A percentile compares a stretch with the other conserved stretches of the same genome.
Conservation (phyloP, 805 yeast species). For the Candida patagonica region DNA sequence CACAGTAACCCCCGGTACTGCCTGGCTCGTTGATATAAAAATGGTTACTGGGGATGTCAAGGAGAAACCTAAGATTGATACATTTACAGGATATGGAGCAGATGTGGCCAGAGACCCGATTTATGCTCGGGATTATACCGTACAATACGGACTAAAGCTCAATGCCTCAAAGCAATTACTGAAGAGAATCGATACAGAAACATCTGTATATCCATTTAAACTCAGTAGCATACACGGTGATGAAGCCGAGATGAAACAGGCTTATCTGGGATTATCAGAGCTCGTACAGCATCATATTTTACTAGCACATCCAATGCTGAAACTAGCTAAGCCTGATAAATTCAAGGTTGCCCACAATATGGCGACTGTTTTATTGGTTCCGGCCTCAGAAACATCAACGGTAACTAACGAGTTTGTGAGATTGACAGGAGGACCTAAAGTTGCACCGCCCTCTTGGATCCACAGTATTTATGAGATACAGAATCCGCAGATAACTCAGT, state of each 20-base stretch:
- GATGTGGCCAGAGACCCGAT: slow-evolving; percentile 37
- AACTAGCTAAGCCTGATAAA: slow-evolving; percentile 40
- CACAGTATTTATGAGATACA: slow-evolving; percentile 66
- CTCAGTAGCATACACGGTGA: slow-evolving; percentile 56
- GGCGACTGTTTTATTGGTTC: slow-evolving; percentile 59
- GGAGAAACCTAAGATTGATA: slow-evolving; percentile 28
- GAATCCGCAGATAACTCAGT: slow-evolving; percentile 31
- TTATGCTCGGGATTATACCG: slow-evolving; percentile 80
- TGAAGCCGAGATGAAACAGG: slow-evolving; percentile 47
- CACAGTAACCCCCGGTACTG: slow-evolving; percentile 70
- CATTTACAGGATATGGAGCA: slow-evolving; percentile 22
- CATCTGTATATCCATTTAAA: slow-evolving; percentile 89
- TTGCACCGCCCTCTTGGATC: slow-evolving; percentile 75
- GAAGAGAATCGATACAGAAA: slow-evolving; percentile 56
- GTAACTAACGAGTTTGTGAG: slow-evolving; percentile 52
- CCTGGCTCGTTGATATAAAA: slow-evolving; percentile 71
- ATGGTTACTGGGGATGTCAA: slow-evolving; percentile 52
- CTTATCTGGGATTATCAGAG: slow-evolving; percentile 72
- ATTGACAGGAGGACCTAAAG: slow-evolving; percentile 68
- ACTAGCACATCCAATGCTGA: slow-evolving; percentile 60
- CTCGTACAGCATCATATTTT: slow-evolving; percentile 70
- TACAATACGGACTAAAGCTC: slow-evolving; percentile 65
- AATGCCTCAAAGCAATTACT: slow-evolving; percentile 65
- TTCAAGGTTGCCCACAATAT: slow-evolving; percentile 65
- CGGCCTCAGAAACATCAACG: slow-evolving; percentile 29